Evolutionary conservation across 2,329 filamentous ascomycete species (phyloP).

Genomic region (Berkeleyomyces rouxiae): DNA sequence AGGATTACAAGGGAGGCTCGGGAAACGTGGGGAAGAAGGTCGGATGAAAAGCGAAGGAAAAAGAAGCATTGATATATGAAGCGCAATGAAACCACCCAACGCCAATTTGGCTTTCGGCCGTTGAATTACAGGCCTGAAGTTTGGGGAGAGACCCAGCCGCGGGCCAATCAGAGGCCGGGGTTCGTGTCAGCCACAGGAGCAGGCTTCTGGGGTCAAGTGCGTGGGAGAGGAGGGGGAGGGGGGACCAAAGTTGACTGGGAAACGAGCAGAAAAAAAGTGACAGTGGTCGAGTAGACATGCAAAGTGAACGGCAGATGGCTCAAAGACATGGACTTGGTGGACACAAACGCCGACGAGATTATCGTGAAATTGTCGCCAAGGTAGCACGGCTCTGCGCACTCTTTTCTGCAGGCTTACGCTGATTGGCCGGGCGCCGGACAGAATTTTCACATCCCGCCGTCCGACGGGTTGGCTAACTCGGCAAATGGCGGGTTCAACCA

Average conservation of each 20-base stretch:
- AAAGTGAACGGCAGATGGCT: no score
- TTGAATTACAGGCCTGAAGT: background rate
- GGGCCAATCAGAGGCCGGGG: background rate
- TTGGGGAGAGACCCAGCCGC: background rate
- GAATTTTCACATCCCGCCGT: background rate
- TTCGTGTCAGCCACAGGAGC: background rate
- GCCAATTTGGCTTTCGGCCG: background rate
- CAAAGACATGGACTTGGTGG: no score
- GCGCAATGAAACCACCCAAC: background rate
- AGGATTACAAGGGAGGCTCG: background rate
- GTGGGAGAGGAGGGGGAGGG: no score
- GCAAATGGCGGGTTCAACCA: no score
- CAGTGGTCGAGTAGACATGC: no score
- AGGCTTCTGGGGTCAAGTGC: background rate
- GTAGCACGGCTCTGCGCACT: no score
- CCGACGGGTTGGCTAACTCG: background rate
- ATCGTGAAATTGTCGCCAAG: no score
- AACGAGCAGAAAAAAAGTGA: no score
- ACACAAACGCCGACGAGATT: no score
- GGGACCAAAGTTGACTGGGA: no score
- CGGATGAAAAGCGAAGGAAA: background rate
- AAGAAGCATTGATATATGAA: background rate
- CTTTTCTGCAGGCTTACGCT: background rate
- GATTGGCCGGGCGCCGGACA: background rate
- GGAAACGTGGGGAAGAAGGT: background rate